These are phyloP conservation scores for Triglochin maritima DNA, from an alignment of 106 monocot genomes.

Conservation along the genomic window DNA sequence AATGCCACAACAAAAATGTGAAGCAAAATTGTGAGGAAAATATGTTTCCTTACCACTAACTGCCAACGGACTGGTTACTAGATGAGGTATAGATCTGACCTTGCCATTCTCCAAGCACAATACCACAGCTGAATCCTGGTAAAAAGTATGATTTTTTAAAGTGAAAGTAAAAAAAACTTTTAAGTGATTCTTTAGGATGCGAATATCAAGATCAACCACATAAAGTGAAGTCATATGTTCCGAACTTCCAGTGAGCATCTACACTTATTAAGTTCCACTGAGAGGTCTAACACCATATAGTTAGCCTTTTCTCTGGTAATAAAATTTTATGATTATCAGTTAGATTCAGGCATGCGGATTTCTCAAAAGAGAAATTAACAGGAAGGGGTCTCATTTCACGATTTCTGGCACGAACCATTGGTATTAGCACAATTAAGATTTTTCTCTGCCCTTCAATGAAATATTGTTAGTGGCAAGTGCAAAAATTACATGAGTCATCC, in stretches of 20 bases:
- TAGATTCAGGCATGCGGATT: no score
- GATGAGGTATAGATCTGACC: slow-evolving; percentile 60
- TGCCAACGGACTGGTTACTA: slow-evolving; percentile 48
- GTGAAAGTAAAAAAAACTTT: not conserved
- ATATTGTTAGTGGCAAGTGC: not conserved
- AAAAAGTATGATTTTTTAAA: not conserved
- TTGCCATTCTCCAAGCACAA: slow-evolving; percentile 43
- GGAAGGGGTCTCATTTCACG: no score
- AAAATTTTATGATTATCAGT: no score
- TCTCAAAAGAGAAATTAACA: no score
- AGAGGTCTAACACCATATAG: no score
- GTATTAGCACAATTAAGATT: not conserved
- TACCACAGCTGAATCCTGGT: slow-evolving; percentile 34
- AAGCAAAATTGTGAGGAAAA: not conserved
- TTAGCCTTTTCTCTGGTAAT: no score
- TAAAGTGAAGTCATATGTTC: no score
- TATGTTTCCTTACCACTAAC: slow-evolving; percentile 53
- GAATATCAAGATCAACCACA: no score
- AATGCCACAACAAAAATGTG: not conserved
- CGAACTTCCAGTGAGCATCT: no score
- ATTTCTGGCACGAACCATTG: not conserved
- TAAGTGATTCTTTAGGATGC: not conserved
- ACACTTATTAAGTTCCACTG: no score
- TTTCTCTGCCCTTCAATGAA: not conserved
- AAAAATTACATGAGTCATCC: no score